A percentile compares a stretch with the other conserved stretches of the same genome.
These are phyloP conservation scores for Aegilops speltoides DNA, from an alignment of 176 grass and related monocot genomes.

Conservation along the genomic window DNA sequence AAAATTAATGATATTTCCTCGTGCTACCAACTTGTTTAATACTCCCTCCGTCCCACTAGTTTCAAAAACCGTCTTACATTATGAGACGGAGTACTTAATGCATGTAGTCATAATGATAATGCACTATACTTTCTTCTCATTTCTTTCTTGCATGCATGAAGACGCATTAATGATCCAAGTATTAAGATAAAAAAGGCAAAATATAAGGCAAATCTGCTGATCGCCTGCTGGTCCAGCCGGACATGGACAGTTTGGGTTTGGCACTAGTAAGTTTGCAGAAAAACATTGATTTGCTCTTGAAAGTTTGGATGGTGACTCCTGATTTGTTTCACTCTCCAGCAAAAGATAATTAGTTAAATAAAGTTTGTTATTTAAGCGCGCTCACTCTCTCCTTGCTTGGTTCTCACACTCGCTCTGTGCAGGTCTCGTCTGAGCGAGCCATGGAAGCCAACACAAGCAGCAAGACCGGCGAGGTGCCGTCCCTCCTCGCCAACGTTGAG, in stretches of 20 bases:
- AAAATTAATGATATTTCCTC: too few relatives aligned
- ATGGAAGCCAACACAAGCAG: slow-evolving; percentile 16
- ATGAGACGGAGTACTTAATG: too few relatives aligned
- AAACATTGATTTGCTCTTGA: background rate
- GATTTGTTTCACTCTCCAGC: background rate
- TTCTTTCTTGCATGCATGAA: too few relatives aligned
- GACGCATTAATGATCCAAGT: too few relatives aligned
- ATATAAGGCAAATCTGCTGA: background rate
- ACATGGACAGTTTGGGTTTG: background rate
- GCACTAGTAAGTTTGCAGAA: background rate
- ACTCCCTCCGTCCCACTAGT: too few relatives aligned
- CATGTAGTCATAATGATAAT: too few relatives aligned
- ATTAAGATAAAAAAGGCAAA: too few relatives aligned
- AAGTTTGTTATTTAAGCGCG: background rate
- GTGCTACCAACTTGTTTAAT: too few relatives aligned
- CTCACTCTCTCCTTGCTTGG: background rate
- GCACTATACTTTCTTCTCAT: too few relatives aligned
- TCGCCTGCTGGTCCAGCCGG: background rate
- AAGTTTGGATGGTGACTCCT: background rate
- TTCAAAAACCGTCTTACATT: too few relatives aligned
- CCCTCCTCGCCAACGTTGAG: slow-evolving; percentile 39
- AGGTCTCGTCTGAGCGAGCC: background rate
- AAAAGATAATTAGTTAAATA: background rate
- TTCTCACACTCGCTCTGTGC: background rate
- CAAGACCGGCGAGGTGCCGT: slow-evolving; percentile 23